A percentile compares a stretch with the other conserved stretches of the same genome.
phyloP scores from a whole-genome alignment of 2,329 filamentous ascomycete species.

The Xenosphaeropsis pyriputrescens region DNA sequence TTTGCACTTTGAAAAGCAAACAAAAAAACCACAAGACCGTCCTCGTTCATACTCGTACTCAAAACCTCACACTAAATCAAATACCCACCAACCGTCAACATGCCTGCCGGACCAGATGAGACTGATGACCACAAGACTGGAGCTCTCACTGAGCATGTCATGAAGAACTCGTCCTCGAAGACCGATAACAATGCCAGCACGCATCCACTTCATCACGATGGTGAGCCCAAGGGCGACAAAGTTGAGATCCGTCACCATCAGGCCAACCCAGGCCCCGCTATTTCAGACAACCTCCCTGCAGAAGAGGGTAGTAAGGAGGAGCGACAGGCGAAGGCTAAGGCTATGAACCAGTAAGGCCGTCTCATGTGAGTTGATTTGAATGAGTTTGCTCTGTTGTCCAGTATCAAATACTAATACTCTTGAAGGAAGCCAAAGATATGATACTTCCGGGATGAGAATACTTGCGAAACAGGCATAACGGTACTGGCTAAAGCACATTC shows the following conservation, averaged over 20 bases:
- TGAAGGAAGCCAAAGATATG: too few relatives aligned
- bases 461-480: too few relatives aligned
- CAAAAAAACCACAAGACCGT: not conserved
- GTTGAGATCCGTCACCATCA: conserved; percentile 33
- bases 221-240: conserved; percentile 26
- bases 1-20: too few relatives aligned
- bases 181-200: conserved; percentile 20
- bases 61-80: not conserved
- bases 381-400: too few relatives aligned
- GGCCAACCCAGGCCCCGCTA: conserved; percentile 42
- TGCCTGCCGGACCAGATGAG: conserved; percentile 22
- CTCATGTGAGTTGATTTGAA: too few relatives aligned
- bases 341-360: conserved; percentile 41
- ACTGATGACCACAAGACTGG: conserved; percentile 18
- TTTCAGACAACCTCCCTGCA: conserved; percentile 34
- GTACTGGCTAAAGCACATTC: too few relatives aligned
- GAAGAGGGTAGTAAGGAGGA: conserved; percentile 55
- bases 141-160: conserved; percentile 20
- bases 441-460: too few relatives aligned
- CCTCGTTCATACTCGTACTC: not conserved
- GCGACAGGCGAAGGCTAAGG: conserved; percentile 46
- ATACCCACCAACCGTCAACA: conserved; percentile 9
- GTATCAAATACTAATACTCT: too few relatives aligned
- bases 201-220: conserved; percentile 20
- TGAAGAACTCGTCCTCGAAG: conserved; percentile 19